phyloP scores from a whole-genome alignment of 495 filamentous ascomycete genomes.

The Daldinia concentrica region DNA sequence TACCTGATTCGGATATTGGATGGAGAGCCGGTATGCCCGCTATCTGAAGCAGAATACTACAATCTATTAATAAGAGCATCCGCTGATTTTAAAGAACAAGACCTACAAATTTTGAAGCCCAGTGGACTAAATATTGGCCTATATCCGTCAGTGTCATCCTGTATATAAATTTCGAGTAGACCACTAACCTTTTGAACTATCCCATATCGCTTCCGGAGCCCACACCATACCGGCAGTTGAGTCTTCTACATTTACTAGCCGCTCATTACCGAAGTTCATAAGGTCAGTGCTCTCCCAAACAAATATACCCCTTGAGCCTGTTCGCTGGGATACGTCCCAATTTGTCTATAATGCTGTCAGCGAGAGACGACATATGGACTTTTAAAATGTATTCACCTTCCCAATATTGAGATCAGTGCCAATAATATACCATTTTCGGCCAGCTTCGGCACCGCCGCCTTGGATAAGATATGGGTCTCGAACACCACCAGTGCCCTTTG shows the following conservation, averaged over 20 bases:
- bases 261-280: slow-evolving; percentile 58
- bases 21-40: slow-evolving; percentile 50
- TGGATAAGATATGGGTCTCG: slow-evolving; percentile 58
- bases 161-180: neutral
- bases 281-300: slow-evolving; percentile 64
- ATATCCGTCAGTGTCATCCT: slow-evolving; percentile 14
- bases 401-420: slow-evolving; percentile 63
- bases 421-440: slow-evolving; percentile 64
- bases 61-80: slow-evolving; percentile 20
- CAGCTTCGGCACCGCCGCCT: slow-evolving; percentile 59
- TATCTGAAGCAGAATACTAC: slow-evolving; percentile 54
- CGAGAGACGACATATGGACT: neutral
- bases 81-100: neutral
- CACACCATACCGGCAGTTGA: slow-evolving; percentile 64
- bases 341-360: slow-evolving; percentile 50
- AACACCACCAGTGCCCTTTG: slow-evolving; percentile 60
- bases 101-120: slow-evolving; percentile 63
- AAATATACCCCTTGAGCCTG: slow-evolving; percentile 60
- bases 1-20: slow-evolving; percentile 56
- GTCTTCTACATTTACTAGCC: slow-evolving; percentile 60
- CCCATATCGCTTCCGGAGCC: slow-evolving; percentile 65
- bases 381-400: slow-evolving; percentile 46
- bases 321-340: slow-evolving; percentile 63
- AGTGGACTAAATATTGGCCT: slow-evolving; percentile 62
- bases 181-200: slow-evolving; percentile 53